Conservation (phyloP, 1,139 yeast genomes). For the Pichia sp. region DNA sequence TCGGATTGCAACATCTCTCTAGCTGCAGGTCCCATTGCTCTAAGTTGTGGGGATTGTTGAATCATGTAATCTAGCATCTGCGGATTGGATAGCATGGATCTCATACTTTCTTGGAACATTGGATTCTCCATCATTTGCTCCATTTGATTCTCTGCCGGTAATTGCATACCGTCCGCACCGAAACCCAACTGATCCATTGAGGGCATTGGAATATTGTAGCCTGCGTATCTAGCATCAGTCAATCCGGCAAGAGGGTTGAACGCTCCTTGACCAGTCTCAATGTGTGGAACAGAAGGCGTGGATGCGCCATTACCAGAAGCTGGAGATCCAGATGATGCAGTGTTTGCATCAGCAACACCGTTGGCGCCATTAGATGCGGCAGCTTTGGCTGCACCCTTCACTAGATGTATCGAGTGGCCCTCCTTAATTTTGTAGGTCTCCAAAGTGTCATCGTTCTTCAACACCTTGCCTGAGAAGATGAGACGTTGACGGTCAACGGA, state of each 20-base stretch:
- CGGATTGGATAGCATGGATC: conserved; percentile 68
- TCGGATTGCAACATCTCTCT: conserved; percentile 83
- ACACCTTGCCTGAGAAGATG: conserved; percentile 89
- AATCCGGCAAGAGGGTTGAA: conserved; percentile 87
- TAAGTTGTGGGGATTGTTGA: conserved; percentile 74
- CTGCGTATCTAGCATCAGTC: conserved; percentile 95
- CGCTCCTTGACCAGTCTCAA: conserved; percentile 84
- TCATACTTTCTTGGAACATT: conserved; percentile 71
- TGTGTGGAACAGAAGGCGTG: conserved; percentile 53
- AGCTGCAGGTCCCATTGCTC: conserved; percentile 85
- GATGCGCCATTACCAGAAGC: conserved; percentile 22
- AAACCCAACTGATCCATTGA: conserved; percentile 52
- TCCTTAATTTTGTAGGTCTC: conserved; percentile 71
- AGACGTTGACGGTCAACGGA: conserved; percentile 76
- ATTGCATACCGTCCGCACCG: conserved; percentile 86
- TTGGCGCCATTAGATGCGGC: too few relatives aligned
- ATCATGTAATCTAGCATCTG: conserved; percentile 81
- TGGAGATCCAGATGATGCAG: conserved; percentile 8
- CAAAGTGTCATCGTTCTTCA: conserved; percentile 75
- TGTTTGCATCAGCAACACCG: conserved; percentile 11
- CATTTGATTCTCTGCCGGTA: conserved; percentile 73
- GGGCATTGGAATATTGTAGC: conserved; percentile 75
- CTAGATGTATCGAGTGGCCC: conserved; percentile 86
- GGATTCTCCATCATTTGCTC: conserved; percentile 75
- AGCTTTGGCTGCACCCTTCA: conserved; percentile 50